Evolutionary conservation across 2,329 filamentous ascomycete genomes (phyloP).

Genomic region (Orbilia brochopaga): DNA sequence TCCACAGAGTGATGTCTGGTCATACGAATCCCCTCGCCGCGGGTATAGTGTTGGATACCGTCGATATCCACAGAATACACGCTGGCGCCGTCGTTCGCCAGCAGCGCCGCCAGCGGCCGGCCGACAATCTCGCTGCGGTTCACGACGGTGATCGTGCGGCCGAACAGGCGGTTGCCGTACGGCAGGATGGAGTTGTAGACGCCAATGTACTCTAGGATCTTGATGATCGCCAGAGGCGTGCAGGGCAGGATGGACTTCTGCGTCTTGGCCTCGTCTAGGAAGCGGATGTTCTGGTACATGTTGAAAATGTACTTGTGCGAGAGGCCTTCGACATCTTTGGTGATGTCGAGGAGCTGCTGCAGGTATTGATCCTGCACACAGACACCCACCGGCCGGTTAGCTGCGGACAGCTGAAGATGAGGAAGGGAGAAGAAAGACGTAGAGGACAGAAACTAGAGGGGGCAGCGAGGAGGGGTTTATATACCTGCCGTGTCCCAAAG

Average conservation of each 20-base stretch:
- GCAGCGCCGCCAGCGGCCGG: constrained; percentile 83
- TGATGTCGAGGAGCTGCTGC: constrained; percentile 86
- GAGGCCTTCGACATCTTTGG: constrained; percentile 94
- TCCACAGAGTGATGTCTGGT: constrained; percentile 83
- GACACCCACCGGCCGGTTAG: not conserved
- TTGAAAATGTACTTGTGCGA: constrained; percentile 95
- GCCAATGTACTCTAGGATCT: constrained; percentile 92
- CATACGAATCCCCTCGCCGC: constrained; percentile 85
- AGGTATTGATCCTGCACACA: constrained; percentile 81
- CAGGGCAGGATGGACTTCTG: constrained; percentile 94
- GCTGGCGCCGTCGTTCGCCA: constrained; percentile 93
- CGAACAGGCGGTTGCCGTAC: constrained; percentile 89
- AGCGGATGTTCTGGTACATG: constrained; percentile 99
- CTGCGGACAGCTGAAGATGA: not conserved
- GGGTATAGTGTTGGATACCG: constrained; percentile 88
- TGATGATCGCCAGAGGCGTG: constrained; percentile 93
- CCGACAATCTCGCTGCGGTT: constrained; percentile 97
- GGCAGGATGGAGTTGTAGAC: constrained; percentile 96
- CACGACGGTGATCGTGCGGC: constrained; percentile 92
- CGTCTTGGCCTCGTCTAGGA: constrained; percentile 78
- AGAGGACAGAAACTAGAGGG: not conserved
- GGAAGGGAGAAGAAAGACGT: not conserved
- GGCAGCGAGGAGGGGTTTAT: not conserved
- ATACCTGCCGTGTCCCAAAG: constrained; percentile 67
- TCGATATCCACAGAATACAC: constrained; percentile 95